A percentile compares a stretch with the other conserved stretches of the same genome.
phyloP scores from a whole-genome alignment of 129 eudicot species.

The Arctium minus region DNA sequence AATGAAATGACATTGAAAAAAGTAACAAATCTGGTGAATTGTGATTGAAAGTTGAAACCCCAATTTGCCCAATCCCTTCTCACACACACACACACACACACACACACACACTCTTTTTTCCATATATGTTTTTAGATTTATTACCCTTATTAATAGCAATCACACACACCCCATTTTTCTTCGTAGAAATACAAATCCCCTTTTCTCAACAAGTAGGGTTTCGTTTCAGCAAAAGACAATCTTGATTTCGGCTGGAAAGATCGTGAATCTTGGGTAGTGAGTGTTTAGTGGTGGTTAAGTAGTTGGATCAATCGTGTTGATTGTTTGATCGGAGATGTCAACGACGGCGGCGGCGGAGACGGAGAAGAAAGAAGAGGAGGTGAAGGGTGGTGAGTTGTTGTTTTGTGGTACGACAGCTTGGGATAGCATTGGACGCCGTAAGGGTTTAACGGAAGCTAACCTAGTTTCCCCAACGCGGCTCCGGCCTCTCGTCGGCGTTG shows the following conservation, averaged over 20 bases:
- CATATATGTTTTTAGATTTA: neutral
- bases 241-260: constrained; percentile 18
- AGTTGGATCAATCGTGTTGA: neutral
- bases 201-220: constrained; percentile 25
- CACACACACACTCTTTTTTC: neutral
- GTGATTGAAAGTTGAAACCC: constrained; percentile 13
- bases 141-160: neutral
- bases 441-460: constrained; percentile 45
- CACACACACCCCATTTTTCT: constrained; percentile 24
- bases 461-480: constrained; percentile 77
- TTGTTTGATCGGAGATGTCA: constrained; percentile 45
- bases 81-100: neutral
- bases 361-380: constrained; percentile 41
- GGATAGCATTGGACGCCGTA: constrained; percentile 68
- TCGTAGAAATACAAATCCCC: neutral
- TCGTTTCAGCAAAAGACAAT: constrained; percentile 22
- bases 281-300: neutral
- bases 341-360: constrained; percentile 37
- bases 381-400: constrained; percentile 76
- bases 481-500: constrained; percentile 82
- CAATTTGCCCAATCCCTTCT: constrained; percentile 10
- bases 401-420: constrained; percentile 80
- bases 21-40: constrained; percentile 11
- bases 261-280: neutral
- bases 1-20: constrained; percentile 3